These are phyloP conservation scores for Leccinum sublutescens DNA, from an alignment of 768 basidiomycete genomes.

Conservation along the genomic window DNA sequence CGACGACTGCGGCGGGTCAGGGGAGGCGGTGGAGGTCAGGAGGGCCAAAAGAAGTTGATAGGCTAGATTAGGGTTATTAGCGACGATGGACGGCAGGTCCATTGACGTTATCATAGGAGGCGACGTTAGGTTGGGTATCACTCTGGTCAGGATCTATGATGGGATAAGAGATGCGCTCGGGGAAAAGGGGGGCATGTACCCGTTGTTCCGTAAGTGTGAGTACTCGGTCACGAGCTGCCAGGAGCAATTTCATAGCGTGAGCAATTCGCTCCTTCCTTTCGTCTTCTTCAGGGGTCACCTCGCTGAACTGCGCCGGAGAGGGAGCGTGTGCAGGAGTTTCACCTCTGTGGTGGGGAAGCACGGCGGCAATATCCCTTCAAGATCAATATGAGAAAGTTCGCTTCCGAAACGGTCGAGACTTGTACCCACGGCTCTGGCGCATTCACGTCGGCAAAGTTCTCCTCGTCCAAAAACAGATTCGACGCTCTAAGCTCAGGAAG, in stretches of 20 bases:
- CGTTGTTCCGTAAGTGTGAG: conserved; percentile 76
- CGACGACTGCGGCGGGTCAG: not conserved
- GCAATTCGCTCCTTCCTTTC: conserved; percentile 55
- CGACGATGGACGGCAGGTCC: conserved; percentile 64
- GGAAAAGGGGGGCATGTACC: conserved; percentile 32
- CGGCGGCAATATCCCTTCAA: conserved; percentile 14
- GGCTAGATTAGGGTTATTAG: conserved; percentile 67
- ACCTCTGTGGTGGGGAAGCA: conserved; percentile 9
- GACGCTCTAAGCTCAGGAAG: conserved; percentile 73
- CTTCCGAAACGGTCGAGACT: not conserved
- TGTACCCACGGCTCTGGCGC: conserved; percentile 46
- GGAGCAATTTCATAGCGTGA: conserved; percentile 64
- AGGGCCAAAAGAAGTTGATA: conserved; percentile 64
- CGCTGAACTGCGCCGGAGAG: conserved; percentile 2
- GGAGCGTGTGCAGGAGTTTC: conserved; percentile 3
- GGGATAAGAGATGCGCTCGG: not conserved
- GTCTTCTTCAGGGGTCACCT: conserved; percentile 50
- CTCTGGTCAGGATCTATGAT: conserved; percentile 51
- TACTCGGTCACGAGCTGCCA: conserved; percentile 68
- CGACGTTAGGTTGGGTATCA: conserved; percentile 42
- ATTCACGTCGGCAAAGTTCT: conserved; percentile 46
- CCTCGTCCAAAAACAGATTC: conserved; percentile 68
- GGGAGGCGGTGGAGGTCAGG: conserved; percentile 39
- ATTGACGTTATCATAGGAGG: conserved; percentile 60
- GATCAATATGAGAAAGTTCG: conserved; percentile 17